Evolutionary conservation across 495 filamentous ascomycete species (phyloP), one percentile per base, ranked within the genome.

Genomic region (Niebla homalea): DNA sequence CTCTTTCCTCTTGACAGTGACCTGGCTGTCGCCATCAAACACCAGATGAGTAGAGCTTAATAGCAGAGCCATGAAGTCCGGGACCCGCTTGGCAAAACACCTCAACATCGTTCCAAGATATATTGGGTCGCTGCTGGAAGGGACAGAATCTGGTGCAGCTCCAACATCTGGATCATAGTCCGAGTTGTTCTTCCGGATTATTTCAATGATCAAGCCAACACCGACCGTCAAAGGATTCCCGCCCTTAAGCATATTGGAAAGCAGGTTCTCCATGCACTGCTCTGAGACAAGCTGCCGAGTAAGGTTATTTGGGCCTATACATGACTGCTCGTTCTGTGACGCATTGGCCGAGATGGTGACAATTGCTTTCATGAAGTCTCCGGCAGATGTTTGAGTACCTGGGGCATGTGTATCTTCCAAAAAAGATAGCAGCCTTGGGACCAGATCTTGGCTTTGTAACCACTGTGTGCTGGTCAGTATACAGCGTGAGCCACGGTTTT

Each of bases 331-430:
- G 52, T 95, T 94, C 58, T 94, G 90, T 6, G 89, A 95, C 22
- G 92, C 92, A 58, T 99, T 99, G 43, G 92, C 92, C 3, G 93
- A 97, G 53, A 99, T 94, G 22, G 92, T 97, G 57, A 99, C 97
- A 56, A 99, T 94, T 32, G 92, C 92, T 66, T 99, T 99, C 53
- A 99, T 74, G 59, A 97, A 99, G 63, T 99, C 93, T 20, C 92
- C 93, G 2, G 93, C 93, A 1, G 92, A 93, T 0, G 92, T 97
- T 64, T 99, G 92, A 10, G 90, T 92, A 7, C 89, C 82, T 54
- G 85, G 81, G 36, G 77, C 78, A 55, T 89, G 78, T 36, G 94
- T 80, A 1, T 87, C 77, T 0, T 86, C 84, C 36, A 99, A 71
- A 64, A 90, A 96, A 5, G 84, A 84, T 11, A 99, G 78, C 14